Base-by-base conservation (phyloP, 805 yeast genomes). In the Spathaspora gorwiae region DNA sequence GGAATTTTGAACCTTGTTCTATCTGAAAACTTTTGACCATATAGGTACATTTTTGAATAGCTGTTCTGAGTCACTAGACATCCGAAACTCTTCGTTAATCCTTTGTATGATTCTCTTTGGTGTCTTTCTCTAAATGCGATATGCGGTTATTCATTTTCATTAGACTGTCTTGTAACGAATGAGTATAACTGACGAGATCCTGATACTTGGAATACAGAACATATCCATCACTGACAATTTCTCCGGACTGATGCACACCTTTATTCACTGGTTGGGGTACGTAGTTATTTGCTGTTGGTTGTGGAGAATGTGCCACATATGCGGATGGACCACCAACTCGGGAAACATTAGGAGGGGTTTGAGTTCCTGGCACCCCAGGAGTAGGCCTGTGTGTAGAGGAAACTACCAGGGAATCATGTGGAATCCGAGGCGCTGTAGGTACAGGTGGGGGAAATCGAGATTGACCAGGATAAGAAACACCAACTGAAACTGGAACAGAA, bases 161-260 rank as follows among this genome's bases (percentile, higher is more conserved):
- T 41, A 67, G 47, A 35, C 51, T 59, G 9, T 58, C 60, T 45
- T 67, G 69, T n/a, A 68, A 50, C 1, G 55, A 45, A 15, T 60
- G 62, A 3, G 72, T 63, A 46, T 66, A 66, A 5, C 54, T 49
- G n/a, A 64, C 63, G 37, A 68, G 54, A 38, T 67, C 69, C 35
- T 64, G 67, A 50, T 68, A 68, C 42, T 56, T 59, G 4, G 59
- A 56, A 44, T 60, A 47, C 2, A 62, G 54, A 12, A 66, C 66
- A 45, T 33, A 61, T 14, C 41, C 41, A 30, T 39, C 34, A n/a
- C 41, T 38, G 9, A 31, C 41, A 10, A 19, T 19, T 19, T 19
- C 24, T 19, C 24, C 24, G 24, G 24, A 19, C 24, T 19, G 24
- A 19, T 19, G 24, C 5, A 19, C 24, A 19, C 24, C 5, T 19